Evolutionary conservation across 371 early-diverging fungal species (phyloP), one percentile per base, ranked within the genome.

Genomic region (Dinochytrium kinnereticum): DNA sequence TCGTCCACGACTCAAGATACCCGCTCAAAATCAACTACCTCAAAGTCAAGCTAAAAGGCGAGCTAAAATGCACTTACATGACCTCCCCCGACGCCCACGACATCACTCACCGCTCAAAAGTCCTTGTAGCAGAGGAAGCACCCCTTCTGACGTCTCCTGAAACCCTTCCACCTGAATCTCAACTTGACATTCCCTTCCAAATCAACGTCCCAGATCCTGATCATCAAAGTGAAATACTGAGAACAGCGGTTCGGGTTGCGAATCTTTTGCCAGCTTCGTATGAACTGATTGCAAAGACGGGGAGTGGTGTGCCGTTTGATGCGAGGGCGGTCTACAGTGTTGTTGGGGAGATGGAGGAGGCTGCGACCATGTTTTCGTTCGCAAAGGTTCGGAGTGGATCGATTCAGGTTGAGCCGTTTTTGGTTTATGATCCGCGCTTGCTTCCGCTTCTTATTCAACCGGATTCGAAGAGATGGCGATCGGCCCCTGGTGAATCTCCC

Each of bases 381-480:
- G 50, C 65, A 24, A 26, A 61, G 39, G 50, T 76, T 36, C 37
- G 15, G n/a, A 51, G 28, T 26, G 50, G 39, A 5, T 26, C 0
- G 13, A 44, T 37, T 24, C 55, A 67, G 2, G 51, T 81, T 5
- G 28, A 67, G 13, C 85, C 85, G 0, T 83, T 81, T 65, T 28
- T 73, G 24, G 79, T 78, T 0, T 81, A 80, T 69, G 85, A 85
- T 59, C 82, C 85, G 3, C 67, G 82, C 15, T 74, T 80, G 38
- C 67, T 85, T 5, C 85, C 85, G 19, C 34, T 57, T 10, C 51
- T 85, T 10, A 39, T 85, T 44, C 76, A 78, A 44, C 83, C 82
- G 17, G 83, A 85, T 36, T 68, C 78, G 53, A 76, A 81, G 38
- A 71, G 79, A 15, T 85, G 85, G 85, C 65, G 82, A 3, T 80